Conservation (phyloP, 768 basidiomycete species). For the Collybia sordida region DNA sequence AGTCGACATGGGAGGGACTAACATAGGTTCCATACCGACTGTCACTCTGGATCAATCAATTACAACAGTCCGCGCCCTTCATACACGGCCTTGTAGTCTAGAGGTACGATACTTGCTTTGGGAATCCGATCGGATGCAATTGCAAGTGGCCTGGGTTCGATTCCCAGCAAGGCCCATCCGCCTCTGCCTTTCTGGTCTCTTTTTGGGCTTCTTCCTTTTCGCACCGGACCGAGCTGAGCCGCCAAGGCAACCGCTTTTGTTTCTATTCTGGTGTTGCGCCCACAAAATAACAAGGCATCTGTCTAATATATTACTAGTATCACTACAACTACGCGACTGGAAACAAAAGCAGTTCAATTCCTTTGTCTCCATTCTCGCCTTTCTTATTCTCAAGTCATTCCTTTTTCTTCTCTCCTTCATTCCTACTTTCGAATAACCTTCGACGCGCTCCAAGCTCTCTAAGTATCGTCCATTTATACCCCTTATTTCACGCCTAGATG, state of each 20-base stretch:
- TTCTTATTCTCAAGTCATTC: too few relatives aligned
- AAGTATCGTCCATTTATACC: too few relatives aligned
- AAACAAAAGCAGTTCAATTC: not conserved
- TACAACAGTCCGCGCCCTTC: too few relatives aligned
- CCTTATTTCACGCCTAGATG: too few relatives aligned
- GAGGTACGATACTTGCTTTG: conserved; percentile 53
- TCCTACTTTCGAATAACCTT: too few relatives aligned
- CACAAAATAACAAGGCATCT: not conserved
- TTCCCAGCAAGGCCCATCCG: conserved; percentile 45
- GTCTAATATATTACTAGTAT: not conserved
- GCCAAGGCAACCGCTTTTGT: conserved; percentile 1
- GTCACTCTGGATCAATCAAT: too few relatives aligned
- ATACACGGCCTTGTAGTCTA: conserved; percentile 23
- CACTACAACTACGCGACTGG: not conserved
- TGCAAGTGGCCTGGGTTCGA: conserved; percentile 52
- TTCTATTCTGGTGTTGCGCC: not conserved
- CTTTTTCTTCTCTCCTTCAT: too few relatives aligned
- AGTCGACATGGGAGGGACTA: too few relatives aligned
- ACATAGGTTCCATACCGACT: too few relatives aligned
- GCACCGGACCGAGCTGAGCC: not conserved
- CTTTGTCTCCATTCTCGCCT: too few relatives aligned
- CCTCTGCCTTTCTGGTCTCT: too few relatives aligned
- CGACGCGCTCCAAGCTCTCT: too few relatives aligned
- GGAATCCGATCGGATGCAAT: conserved; percentile 14
- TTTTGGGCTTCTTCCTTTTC: not conserved